phyloP scores from a whole-genome alignment of 345 rosid species.

The Laguncularia racemosa region DNA sequence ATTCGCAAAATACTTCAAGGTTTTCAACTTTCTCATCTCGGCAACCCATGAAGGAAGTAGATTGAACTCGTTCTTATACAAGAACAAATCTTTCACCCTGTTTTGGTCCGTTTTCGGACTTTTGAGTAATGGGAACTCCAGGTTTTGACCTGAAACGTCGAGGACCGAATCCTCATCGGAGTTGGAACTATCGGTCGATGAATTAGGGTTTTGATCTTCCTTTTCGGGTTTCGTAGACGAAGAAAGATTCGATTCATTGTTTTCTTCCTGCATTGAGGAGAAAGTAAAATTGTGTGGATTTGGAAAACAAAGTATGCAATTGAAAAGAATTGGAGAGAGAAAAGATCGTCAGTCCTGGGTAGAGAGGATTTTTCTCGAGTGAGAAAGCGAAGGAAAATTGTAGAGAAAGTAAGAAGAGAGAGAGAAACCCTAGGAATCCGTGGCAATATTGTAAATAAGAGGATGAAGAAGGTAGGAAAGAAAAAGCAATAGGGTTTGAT shows the following conservation, averaged over 20 bases:
- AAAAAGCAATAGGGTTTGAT: too few species aligned
- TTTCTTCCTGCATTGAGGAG: conserved; percentile 6
- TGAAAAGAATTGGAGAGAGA: too few species aligned
- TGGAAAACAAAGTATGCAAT: too few species aligned
- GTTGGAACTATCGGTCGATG: conserved; percentile 8
- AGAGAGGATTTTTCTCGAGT: too few species aligned
- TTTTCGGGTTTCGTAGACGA: conserved; percentile 1
- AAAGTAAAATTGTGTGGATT: too few species aligned
- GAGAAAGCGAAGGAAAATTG: too few species aligned
- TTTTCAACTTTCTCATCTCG: conserved; percentile 39
- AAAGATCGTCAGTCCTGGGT: too few species aligned
- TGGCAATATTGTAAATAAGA: too few species aligned
- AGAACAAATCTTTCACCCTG: conserved; percentile 50
- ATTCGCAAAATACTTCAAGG: conserved; percentile 78
- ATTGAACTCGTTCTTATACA: conserved; percentile 67
- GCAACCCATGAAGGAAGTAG: conserved; percentile 75
- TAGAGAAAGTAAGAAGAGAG: too few species aligned
- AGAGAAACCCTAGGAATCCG: too few species aligned
- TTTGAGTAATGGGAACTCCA: conserved; percentile 55
- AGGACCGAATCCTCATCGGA: conserved; percentile 49
- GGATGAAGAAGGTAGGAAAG: too few species aligned
- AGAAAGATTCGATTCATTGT: neutral
- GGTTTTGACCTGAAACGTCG: conserved; percentile 61
- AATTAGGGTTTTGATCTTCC: neutral
- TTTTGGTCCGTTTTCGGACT: conserved; percentile 14